phyloP scores from a whole-genome alignment of 2,329 filamentous ascomycete genomes.

The Bipolaris bicolor region DNA sequence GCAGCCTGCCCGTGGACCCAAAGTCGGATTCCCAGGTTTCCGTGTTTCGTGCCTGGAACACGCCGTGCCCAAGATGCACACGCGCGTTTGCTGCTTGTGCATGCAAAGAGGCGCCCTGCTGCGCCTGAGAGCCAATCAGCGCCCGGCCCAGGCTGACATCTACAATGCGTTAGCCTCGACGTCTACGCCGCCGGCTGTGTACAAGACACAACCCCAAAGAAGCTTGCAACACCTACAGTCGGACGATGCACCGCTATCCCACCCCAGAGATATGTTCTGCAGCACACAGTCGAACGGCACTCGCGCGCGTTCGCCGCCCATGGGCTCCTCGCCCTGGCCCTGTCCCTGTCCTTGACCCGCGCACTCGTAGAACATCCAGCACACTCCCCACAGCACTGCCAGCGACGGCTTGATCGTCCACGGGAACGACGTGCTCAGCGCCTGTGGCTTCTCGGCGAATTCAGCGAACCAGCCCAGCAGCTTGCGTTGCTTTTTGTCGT shows the following conservation, averaged over 20 bases:
- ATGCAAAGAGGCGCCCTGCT: constrained; percentile 26
- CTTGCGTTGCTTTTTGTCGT: constrained; percentile 44
- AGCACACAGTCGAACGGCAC: constrained; percentile 36
- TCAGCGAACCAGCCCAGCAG: constrained; percentile 50
- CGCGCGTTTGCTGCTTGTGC: constrained; percentile 28
- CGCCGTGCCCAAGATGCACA: constrained; percentile 25
- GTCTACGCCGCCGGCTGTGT: background rate
- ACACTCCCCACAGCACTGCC: constrained; percentile 54
- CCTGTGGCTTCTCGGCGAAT: constrained; percentile 48
- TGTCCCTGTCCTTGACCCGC: background rate
- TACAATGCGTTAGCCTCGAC: constrained; percentile 25
- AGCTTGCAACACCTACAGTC: constrained; percentile 43
- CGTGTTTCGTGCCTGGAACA: constrained; percentile 44
- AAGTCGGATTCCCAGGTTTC: constrained; percentile 34
- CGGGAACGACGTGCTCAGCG: constrained; percentile 50
- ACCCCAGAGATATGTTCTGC: constrained; percentile 34
- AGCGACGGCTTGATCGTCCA: constrained; percentile 54
- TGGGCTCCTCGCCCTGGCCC: constrained; percentile 2
- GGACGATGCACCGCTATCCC: constrained; percentile 38
- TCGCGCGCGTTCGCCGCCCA: constrained; percentile 12
- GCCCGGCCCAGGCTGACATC: constrained; percentile 41
- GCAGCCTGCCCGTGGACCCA: constrained; percentile 27
- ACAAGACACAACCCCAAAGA: background rate
- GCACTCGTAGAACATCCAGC: constrained; percentile 49
- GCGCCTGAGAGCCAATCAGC: constrained; percentile 33